Conservation (phyloP, 2,329 filamentous ascomycete genomes). For the Gnomoniopsis smithogilvyi region DNA sequence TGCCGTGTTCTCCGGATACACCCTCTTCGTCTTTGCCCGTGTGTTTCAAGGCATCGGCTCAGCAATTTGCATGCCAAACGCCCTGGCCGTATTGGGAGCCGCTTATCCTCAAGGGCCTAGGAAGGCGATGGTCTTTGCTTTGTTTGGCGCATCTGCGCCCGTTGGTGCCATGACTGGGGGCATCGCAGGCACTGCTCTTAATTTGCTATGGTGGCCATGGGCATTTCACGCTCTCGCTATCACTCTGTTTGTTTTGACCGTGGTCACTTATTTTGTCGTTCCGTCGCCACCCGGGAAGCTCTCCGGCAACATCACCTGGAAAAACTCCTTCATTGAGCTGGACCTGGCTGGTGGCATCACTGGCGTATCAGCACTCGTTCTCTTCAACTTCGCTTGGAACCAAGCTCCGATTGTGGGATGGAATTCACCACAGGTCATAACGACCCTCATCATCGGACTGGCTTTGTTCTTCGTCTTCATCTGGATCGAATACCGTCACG, state of each 20-base stretch:
- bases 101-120: conserved; percentile 40
- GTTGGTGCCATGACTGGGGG: conserved; percentile 24
- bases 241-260: conserved; percentile 21
- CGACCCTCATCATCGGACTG: conserved; percentile 48
- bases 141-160: conserved; percentile 33
- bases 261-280: conserved; percentile 21
- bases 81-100: conserved; percentile 51
- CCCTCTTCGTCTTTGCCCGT: conserved; percentile 43
- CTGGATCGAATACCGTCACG: conserved; percentile 42
- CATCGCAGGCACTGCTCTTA: conserved; percentile 27
- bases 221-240: conserved; percentile 26
- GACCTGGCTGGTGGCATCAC: conserved; percentile 24
- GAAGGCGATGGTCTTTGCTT: conserved; percentile 32
- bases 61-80: conserved; percentile 54
- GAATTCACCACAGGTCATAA: conserved; percentile 46
- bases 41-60: conserved; percentile 53
- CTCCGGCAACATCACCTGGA: not conserved
- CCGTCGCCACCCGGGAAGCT: conserved; percentile 14
- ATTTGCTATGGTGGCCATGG: conserved; percentile 30
- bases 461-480: conserved; percentile 48
- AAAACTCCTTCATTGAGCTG: conserved; percentile 20
- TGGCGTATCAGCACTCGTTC: conserved; percentile 47
- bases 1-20: conserved; percentile 26
- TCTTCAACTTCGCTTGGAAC: conserved; percentile 60
- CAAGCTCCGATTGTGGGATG: conserved; percentile 53